Base-by-base conservation (phyloP, 805 yeast species). In the Wickerhamomyces ciferrii region DNA sequence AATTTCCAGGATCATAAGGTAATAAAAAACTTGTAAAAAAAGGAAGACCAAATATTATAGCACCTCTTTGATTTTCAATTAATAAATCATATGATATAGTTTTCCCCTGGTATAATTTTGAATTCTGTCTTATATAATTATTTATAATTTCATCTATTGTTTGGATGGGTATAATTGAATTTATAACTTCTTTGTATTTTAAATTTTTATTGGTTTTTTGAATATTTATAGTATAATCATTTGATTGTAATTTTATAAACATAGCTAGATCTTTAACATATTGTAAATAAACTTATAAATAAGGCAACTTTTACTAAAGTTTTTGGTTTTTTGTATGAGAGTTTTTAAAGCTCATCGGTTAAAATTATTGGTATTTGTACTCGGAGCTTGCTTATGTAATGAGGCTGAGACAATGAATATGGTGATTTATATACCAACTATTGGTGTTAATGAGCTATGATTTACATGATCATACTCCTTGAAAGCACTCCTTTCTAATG, bases 61-160 rank as follows among this genome's bases (percentile, higher is more conserved):
- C 39, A 0, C 85, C 85, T 17, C 85, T 62, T 62, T 79, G 78
- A 54, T 78, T 77, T 54, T 79, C 83, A 4, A 78, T 62, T 1
- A 79, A 51, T 14, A 75, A 56, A 39, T 79, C 83, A 25, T 55
- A 54, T 2, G 57, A 54, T 5, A 15, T 6, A 8, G 18, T 11
- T 19, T 35, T 35, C 15, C 23, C 23, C 15, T 18, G 4, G 31
- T 27, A 27, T 27, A 4, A 24, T 8, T 35, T 4, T 9, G 18
- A 6, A 11, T 35, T 35, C 38, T 18, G 18, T 4, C 8, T 7
- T 6, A 35, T 7, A 11, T 19, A 35, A 17, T 35, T 35, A 2
- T 35, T 5, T 4, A 35, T 18, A 5, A 18, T 18, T 13, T 35
- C 38, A 11, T 35, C 38, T 5, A 35, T 19, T 8, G 11, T 19